Evolutionary conservation across 495 filamentous ascomycete genomes (phyloP).

Genomic region (Daldinia loculata): DNA sequence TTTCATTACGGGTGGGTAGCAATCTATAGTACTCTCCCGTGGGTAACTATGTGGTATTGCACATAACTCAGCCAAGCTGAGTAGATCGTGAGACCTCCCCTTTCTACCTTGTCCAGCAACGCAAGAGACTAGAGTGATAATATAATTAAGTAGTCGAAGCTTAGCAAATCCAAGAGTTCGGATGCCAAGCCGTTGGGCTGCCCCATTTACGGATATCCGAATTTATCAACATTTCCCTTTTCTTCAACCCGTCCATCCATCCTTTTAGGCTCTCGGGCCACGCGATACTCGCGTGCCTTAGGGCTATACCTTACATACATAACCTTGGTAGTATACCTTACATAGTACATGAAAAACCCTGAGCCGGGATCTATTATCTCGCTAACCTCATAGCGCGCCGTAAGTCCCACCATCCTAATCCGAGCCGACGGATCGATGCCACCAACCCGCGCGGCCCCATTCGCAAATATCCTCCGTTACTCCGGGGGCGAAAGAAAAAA

Average conservation of each 20-base stretch:
- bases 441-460: conserved; percentile 38
- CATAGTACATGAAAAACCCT: conserved; percentile 18
- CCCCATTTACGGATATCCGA: conserved; percentile 39
- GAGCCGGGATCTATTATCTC: conserved; percentile 26
- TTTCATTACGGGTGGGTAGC: conserved; percentile 30
- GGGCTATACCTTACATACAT: neutral
- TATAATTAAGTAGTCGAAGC: conserved; percentile 32
- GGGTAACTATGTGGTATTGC: conserved; percentile 24
- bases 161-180: conserved; percentile 35
- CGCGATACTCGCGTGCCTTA: conserved; percentile 20
- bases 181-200: conserved; percentile 32
- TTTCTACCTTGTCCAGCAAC: conserved; percentile 23
- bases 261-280: conserved; percentile 17
- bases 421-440: conserved; percentile 36
- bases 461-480: conserved; percentile 10
- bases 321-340: neutral
- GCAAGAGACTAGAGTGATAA: conserved; percentile 24
- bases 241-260: conserved; percentile 8
- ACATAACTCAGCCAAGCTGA: conserved; percentile 25
- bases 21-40: conserved; percentile 3
- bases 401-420: conserved; percentile 34
- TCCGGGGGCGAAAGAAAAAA: conserved; percentile 17
- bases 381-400: conserved; percentile 27
- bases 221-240: conserved; percentile 1
- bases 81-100: conserved; percentile 30